Conservation (phyloP, 768 basidiomycete genomes). For the Tephrocybe rancida region DNA sequence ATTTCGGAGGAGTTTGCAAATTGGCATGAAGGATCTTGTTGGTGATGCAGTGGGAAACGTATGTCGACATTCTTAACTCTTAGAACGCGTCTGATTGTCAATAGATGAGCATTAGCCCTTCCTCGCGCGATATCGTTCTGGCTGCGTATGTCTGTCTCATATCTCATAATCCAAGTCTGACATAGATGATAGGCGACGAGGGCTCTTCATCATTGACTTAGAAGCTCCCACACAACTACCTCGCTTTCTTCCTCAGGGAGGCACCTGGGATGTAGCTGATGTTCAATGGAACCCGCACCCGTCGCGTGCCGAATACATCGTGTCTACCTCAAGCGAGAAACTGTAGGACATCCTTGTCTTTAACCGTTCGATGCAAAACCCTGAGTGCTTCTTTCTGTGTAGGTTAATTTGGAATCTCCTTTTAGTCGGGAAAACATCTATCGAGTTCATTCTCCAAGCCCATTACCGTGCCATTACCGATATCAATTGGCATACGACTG, state of each 20-base stretch:
- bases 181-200: slow-evolving; percentile 61
- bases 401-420: slow-evolving; percentile 96
- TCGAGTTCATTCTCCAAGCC: slow-evolving; percentile 82
- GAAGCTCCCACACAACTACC: slow-evolving; percentile 86
- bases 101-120: slow-evolving; percentile 91
- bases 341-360: slow-evolving; percentile 48
- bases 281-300: slow-evolving; percentile 92
- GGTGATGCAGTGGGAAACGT: slow-evolving; percentile 87
- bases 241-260: slow-evolving; percentile 93
- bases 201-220: slow-evolving; percentile 94
- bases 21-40: slow-evolving; percentile 79
- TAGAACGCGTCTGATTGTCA: slow-evolving; percentile 10
- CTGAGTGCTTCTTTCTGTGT: no score
- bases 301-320: slow-evolving; percentile 75
- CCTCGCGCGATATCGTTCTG: slow-evolving; percentile 85
- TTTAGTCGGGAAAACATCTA: slow-evolving; percentile 71
- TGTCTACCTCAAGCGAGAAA: slow-evolving; percentile 88
- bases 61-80: slow-evolving; percentile 27
- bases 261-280: slow-evolving; percentile 94
- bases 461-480: slow-evolving; percentile 97
- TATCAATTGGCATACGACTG: slow-evolving; percentile 93
- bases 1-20: slow-evolving; percentile 62
- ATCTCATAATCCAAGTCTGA: not conserved
- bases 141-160: slow-evolving; percentile 60
- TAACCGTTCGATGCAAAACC: not conserved